Conservation (phyloP, 495 filamentous ascomycete genomes). For the Copromyces sp. region DNA sequence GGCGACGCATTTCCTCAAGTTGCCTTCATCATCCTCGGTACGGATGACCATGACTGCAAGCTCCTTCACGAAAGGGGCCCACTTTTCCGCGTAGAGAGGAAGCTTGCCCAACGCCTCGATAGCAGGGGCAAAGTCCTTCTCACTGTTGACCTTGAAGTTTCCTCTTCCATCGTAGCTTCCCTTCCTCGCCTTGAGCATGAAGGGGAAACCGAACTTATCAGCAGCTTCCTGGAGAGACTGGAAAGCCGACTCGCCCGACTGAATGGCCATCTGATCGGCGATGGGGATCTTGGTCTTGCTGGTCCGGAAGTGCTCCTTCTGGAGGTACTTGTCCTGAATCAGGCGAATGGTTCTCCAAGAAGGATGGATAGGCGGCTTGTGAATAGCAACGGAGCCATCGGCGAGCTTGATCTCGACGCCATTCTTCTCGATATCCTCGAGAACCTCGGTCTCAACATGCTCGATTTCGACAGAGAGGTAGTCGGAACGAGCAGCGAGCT, state of each 20-base stretch:
- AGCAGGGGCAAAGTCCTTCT: constrained; percentile 58
- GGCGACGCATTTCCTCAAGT: constrained; percentile 44
- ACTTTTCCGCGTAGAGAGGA: constrained; percentile 82
- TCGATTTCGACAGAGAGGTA: constrained; percentile 96
- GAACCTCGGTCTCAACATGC: constrained; percentile 87
- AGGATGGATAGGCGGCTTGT: constrained; percentile 60
- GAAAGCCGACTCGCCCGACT: constrained; percentile 34
- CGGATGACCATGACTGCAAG: constrained; percentile 92
- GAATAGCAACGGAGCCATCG: constrained; percentile 28
- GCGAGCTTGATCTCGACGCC: constrained; percentile 40
- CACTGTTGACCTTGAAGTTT: constrained; percentile 66
- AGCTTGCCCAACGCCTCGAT: constrained; percentile 58
- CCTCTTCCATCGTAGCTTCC: constrained; percentile 92
- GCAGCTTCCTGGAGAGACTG: constrained; percentile 55
- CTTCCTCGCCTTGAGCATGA: constrained; percentile 91
- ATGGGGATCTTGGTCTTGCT: constrained; percentile 54
- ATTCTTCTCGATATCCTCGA: constrained; percentile 65
- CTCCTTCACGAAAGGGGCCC: constrained; percentile 78
- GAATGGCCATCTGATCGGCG: constrained; percentile 54
- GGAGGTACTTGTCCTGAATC: constrained; percentile 93
- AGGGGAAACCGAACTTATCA: constrained; percentile 63
- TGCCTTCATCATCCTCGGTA: constrained; percentile 59
- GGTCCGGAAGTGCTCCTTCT: constrained; percentile 68
- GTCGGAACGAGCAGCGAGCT: constrained; percentile 69
- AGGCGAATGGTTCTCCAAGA: constrained; percentile 79